These are phyloP conservation scores for Capsella bursapastoris DNA, from an alignment of 345 rosid genomes.

Conservation along the genomic window DNA sequence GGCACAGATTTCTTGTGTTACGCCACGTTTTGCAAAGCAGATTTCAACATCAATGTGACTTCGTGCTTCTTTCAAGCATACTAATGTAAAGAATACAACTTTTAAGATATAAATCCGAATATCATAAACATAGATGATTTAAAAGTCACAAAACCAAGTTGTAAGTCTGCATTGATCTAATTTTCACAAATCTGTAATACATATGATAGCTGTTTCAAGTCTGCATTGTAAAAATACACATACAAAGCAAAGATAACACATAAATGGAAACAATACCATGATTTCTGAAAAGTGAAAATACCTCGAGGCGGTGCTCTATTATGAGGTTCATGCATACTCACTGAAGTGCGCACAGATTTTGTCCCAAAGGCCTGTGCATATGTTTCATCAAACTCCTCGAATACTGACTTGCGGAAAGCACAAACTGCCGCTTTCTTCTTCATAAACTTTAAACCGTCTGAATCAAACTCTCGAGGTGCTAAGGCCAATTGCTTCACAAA, in stretches of 20 bases:
- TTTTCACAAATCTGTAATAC: constrained; percentile 15
- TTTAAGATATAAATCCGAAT: not conserved
- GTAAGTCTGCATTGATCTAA: not conserved
- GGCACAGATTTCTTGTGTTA: not conserved
- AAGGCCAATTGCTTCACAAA: constrained; percentile 74
- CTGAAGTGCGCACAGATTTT: constrained; percentile 50
- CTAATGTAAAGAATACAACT: constrained; percentile 12
- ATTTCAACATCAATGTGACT: constrained; percentile 2
- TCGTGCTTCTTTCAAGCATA: constrained; percentile 21
- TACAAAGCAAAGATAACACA: not conserved
- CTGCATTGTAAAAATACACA: not conserved
- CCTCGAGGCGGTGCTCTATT: constrained; percentile 68
- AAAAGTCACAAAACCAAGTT: constrained; percentile 17
- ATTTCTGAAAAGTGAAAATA: constrained; percentile 44
- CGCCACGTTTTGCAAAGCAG: not conserved
- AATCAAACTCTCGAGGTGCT: constrained; percentile 56
- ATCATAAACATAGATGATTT: constrained; percentile 18
- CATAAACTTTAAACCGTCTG: constrained; percentile 51
- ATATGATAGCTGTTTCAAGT: constrained; percentile 10
- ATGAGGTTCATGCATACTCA: constrained; percentile 45
- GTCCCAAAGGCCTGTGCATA: constrained; percentile 98
- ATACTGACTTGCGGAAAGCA: constrained; percentile 80
- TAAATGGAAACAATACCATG: constrained; percentile 27
- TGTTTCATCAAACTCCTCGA: constrained; percentile 98
- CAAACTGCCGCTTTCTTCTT: constrained; percentile 67